Conservation (phyloP, 2,329 filamentous ascomycete genomes). For the Fusarium nanum region DNA sequence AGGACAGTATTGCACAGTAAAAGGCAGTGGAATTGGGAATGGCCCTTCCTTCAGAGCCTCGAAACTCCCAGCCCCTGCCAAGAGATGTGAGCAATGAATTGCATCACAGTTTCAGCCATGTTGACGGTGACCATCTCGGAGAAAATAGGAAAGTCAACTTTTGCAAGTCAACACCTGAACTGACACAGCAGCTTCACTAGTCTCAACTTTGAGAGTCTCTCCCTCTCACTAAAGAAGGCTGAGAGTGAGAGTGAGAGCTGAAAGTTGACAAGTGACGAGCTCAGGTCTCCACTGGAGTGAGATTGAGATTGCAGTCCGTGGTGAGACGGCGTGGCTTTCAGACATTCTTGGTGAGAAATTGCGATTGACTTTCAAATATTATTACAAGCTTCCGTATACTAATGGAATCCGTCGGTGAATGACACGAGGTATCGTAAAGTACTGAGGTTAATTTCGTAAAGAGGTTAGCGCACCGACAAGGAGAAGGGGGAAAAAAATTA, state of each 20-base stretch:
- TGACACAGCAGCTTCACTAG: slow-evolving; percentile 3
- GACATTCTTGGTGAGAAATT: slow-evolving; percentile 16
- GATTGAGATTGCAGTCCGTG: slow-evolving; percentile 3
- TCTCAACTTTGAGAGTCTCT: neutral
- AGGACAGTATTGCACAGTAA: slow-evolving; percentile 12
- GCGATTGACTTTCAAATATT: slow-evolving; percentile 6
- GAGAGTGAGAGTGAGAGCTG: neutral
- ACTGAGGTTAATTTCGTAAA: slow-evolving; percentile 23
- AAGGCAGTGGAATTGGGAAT: neutral
- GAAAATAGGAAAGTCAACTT: neutral
- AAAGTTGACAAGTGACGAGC: slow-evolving; percentile 1
- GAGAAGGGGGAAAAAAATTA: slow-evolving; percentile 8
- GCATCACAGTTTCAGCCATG: slow-evolving; percentile 39
- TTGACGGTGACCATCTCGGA: slow-evolving; percentile 7
- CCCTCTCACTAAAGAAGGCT: neutral
- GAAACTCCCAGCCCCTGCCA: slow-evolving; percentile 40
- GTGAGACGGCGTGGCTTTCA: slow-evolving; percentile 30
- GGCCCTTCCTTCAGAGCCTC: neutral
- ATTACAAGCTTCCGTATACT: slow-evolving; percentile 8
- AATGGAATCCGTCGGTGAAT: slow-evolving; percentile 8
- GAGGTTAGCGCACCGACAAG: slow-evolving; percentile 6
- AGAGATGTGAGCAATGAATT: slow-evolving; percentile 32
- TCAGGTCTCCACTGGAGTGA: slow-evolving; percentile 8
- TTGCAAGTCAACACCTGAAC: slow-evolving; percentile 1
- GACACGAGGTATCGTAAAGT: slow-evolving; percentile 16